Percentiles rank a stretch among this genome's conserved stretches.
Conservation (phyloP, 2,329 filamentous ascomycete species). For the Cercospora sojina region DNA sequence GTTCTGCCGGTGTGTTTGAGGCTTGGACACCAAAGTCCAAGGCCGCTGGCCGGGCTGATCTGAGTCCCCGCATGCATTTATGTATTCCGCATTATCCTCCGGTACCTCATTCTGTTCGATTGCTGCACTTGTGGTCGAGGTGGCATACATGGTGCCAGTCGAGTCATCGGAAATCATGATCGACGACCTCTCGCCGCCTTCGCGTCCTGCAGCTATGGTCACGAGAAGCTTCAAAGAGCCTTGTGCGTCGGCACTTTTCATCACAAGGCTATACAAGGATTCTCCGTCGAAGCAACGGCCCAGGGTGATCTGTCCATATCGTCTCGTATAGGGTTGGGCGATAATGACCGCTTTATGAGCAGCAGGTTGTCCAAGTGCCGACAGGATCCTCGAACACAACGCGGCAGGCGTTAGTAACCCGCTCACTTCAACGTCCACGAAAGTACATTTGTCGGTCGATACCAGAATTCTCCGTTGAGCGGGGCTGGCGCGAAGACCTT, state of each 20-base stretch:
- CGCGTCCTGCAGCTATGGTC: too few relatives aligned
- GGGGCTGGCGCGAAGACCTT: neutral
- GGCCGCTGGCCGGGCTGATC: too few relatives aligned
- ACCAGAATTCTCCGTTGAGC: too few relatives aligned
- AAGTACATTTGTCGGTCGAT: neutral
- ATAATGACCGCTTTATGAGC: neutral
- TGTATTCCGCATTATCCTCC: too few relatives aligned
- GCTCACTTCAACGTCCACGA: neutral
- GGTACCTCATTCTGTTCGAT: too few relatives aligned
- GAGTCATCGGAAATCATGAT: too few relatives aligned
- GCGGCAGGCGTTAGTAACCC: neutral
- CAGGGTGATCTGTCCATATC: neutral
- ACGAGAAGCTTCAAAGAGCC: neutral
- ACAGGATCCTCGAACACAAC: neutral
- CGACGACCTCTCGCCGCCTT: too few relatives aligned
- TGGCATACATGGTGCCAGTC: too few relatives aligned
- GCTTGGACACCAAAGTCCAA: too few relatives aligned
- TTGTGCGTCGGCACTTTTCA: neutral
- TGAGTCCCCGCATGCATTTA: too few relatives aligned
- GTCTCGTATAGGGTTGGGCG: neutral
- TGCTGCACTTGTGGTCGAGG: too few relatives aligned
- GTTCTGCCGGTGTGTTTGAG: too few relatives aligned
- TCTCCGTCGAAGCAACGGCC: neutral
- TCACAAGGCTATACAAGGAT: neutral
- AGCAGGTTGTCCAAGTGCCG: neutral